Conservation (phyloP, 192 early-diverging fungal genomes). For the Gigaspora rosea region DNA sequence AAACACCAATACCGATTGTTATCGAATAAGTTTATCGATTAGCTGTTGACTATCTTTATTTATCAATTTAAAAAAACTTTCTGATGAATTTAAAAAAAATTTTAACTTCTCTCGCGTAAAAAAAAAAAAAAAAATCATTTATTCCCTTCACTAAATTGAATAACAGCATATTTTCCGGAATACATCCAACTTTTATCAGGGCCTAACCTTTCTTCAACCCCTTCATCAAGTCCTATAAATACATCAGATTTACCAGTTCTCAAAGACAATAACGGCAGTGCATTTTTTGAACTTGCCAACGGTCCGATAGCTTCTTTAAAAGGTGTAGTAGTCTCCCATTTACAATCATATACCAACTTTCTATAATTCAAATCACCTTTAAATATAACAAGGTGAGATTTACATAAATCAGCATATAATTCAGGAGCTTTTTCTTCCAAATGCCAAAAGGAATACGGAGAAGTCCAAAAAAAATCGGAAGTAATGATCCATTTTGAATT, state of each 20-base stretch:
- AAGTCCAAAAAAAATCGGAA: conserved; percentile 85
- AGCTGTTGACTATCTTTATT: too few relatives aligned
- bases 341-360: conserved; percentile 90
- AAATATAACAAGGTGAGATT: conserved; percentile 76
- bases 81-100: too few relatives aligned
- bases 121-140: background rate
- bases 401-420: conserved; percentile 61
- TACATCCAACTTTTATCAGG: conserved; percentile 60
- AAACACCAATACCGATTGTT: too few relatives aligned
- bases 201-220: conserved; percentile 55
- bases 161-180: conserved; percentile 74
- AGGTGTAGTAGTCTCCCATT: conserved; percentile 80
- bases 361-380: conserved; percentile 98
- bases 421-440: conserved; percentile 66
- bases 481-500: conserved; percentile 67
- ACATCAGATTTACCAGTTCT: conserved; percentile 90
- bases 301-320: conserved; percentile 84
- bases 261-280: conserved; percentile 71
- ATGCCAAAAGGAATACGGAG: conserved; percentile 79
- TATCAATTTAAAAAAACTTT: too few relatives aligned
- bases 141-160: conserved; percentile 39
- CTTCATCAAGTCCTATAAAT: conserved; percentile 66
- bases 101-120: too few relatives aligned
- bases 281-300: conserved; percentile 48
- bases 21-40: too few relatives aligned